Base-by-base conservation (phyloP, 352 stramenopile species). In the Phytophthora gonapodyides region DNA sequence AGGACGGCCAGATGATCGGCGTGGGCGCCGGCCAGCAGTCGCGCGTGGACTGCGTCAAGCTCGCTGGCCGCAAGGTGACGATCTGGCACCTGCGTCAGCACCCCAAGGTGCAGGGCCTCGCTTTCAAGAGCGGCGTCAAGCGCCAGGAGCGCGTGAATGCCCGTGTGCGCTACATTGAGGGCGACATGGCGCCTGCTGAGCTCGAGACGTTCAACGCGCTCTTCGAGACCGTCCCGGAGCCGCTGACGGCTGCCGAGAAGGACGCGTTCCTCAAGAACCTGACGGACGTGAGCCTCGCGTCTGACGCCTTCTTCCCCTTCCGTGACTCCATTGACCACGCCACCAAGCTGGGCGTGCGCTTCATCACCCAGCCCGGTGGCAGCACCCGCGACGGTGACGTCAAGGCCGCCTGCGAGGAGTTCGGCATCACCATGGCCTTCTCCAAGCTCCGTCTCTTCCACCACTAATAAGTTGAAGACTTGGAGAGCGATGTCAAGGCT, bases 241-340 rank as follows among this genome's bases (percentile, higher is more conserved):
- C 94, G 42, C 80, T 99, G 8, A 99, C 97, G 24, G 65, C 83
- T 21, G 82, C 71, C 5, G 97, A 99, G 71, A 99, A 99, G 84
- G 81, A 97, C 10, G 90, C 81, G 16, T 99, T 99, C 78, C 82
- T 99, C 38, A 73, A 80, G 45, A 83, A 87, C 35, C 74, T 97
- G 42, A 82, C 82, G 27, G 74, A 96, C 37, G 93, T 99, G 31
- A 96, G 85, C 44, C 93, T 99, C n/a, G 97, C 93, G 35, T 98
- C 92, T 21, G 98, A 99, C 75, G 98, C 98, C 12, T 99, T 99
- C 87, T 99, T 99, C 84, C 98, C 98, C 31, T 99, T 99, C 87
- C 93, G 97, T 52, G 97, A 99, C 83, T 98, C 93, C 16, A 99
- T 99, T 72, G 97, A 99, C 86, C 97, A 99, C 77, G 87, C 88